Base-by-base conservation (phyloP, 768 basidiomycete species). In the Pholiota microspora region DNA sequence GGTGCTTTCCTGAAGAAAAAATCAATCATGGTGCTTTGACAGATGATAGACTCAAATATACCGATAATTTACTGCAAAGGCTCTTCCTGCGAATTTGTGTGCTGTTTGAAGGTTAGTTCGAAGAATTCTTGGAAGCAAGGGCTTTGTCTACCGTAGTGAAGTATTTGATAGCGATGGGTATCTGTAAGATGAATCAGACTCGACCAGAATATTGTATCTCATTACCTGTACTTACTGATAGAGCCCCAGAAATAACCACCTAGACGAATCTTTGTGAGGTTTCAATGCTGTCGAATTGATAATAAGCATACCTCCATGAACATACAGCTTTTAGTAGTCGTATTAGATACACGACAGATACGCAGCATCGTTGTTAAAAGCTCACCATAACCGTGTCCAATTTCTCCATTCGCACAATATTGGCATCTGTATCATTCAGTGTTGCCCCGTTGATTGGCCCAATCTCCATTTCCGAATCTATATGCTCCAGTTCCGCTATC, bases 231-330 rank as follows among this genome's bases (percentile, higher is more conserved):
- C 75, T 45, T 61, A 81, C 83, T 81, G 52, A 86, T 82, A 13
- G 81, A 85, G 8, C 83, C 84, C 79, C 82, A 86, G 61, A 77
- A 85, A 62, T 81, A 85, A 1, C 78, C 81, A n/a, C 86, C 83
- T 84, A 13, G 40, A 42, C 40, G 21, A 18, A 9, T 21, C 6
- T 42, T 16, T 32, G n/a, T 18, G 36, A 42, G 25, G 21, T 44
- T 18, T 44, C 27, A 38, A 15, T 1, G 15, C n/a, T 10, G 16
- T 40, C 12, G 18, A 18, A 13, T 7, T 21, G 3, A 24, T 12
- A 7, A 29, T 15, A 1, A 21, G 15, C 67, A 32, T 55, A 81
- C 83, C 83, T 65, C 85, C 85, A 60, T 86, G 81, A 55, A 87
- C 73, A 66, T 89, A 88, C 2, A 88, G 71, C 85, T 83, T 67